Conservation (phyloP, 169 alveolate genomes). For the Cystoisospora suis region DNA sequence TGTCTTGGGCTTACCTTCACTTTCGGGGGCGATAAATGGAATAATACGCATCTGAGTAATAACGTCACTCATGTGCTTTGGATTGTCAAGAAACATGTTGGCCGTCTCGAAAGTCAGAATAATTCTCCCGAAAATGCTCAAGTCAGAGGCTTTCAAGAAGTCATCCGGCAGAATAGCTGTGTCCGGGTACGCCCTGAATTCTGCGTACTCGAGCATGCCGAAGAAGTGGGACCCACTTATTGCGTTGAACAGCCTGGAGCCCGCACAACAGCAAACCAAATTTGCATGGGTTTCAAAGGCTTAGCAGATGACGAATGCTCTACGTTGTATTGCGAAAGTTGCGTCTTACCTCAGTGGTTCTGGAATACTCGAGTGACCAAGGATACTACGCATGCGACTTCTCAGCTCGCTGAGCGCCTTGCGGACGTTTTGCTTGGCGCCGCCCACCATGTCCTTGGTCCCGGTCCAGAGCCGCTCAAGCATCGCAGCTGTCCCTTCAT, state of each 20-base stretch:
- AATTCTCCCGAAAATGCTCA: slow-evolving; percentile 29
- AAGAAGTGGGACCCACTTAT: slow-evolving; percentile 51
- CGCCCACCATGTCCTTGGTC: neutral
- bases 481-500: neutral
- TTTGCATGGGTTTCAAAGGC: neutral
- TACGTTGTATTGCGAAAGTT: no score
- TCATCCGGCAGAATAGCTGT: neutral
- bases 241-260: neutral
- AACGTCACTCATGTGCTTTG: slow-evolving; percentile 39
- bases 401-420: neutral
- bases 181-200: slow-evolving; percentile 42
- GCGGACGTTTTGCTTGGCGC: neutral
- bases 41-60: slow-evolving; percentile 39
- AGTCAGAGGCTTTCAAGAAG: slow-evolving; percentile 23
- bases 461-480: neutral
- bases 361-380: neutral
- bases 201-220: slow-evolving; percentile 50
- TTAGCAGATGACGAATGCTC: neutral
- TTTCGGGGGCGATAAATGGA: slow-evolving; percentile 21
- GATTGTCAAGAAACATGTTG: slow-evolving; percentile 11
- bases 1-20: slow-evolving; percentile 57
- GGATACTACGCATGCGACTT: neutral
- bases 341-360: neutral
- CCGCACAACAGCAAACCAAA: neutral
- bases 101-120: slow-evolving; percentile 33